phyloP scores from a whole-genome alignment of 106 monocot genomes.

The Phalaenopsis equestris region DNA sequence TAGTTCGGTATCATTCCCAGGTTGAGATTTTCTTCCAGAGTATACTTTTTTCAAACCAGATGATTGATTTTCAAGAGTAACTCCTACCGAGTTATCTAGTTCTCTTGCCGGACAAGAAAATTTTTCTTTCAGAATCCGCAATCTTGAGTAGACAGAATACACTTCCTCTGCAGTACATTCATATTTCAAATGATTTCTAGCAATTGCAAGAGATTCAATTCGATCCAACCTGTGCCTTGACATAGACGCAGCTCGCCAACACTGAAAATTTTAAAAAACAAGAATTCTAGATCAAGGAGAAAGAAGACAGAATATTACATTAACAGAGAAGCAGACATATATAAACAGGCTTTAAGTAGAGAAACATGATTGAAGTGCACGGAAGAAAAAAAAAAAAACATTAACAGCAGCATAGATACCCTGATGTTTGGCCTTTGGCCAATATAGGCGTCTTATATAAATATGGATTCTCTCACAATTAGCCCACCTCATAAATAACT shows the following conservation, averaged over 20 bases:
- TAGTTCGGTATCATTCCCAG: conserved; percentile 4
- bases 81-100: neutral
- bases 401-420: neutral
- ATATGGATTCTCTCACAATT: neutral
- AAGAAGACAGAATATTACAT: neutral
- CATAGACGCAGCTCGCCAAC: conserved; percentile 85
- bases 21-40: neutral
- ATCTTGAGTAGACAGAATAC: conserved; percentile 53
- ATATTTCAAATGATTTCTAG: conserved; percentile 47
- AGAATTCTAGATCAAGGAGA: neutral
- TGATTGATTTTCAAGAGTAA: conserved; percentile 11
- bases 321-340: neutral
- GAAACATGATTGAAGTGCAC: neutral
- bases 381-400: neutral
- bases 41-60: conserved; percentile 8
- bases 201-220: conserved; percentile 50
- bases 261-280: conserved; percentile 38
- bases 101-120: conserved; percentile 22
- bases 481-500: neutral
- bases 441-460: neutral
- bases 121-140: conserved; percentile 48
- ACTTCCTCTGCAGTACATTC: conserved; percentile 45
- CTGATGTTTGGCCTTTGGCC: neutral
- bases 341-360: neutral
- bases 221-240: conserved; percentile 53